These are phyloP conservation scores for Tylopilus subfusipes DNA, from an alignment of 768 basidiomycete species.

Conservation along the genomic window DNA sequence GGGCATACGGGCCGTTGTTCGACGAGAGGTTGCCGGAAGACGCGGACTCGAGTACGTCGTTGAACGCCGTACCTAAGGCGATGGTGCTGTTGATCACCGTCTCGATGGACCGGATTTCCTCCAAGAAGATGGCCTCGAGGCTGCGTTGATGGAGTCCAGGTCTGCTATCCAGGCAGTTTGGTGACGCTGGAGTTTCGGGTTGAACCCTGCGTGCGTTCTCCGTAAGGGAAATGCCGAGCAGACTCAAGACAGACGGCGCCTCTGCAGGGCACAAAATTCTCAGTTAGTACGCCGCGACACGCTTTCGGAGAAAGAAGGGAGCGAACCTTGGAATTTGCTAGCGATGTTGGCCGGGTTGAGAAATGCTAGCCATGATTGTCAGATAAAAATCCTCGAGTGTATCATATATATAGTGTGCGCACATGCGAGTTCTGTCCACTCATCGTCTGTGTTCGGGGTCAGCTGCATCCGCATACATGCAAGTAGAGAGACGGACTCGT, in stretches of 20 bases:
- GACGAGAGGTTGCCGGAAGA: neutral
- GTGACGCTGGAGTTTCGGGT: neutral
- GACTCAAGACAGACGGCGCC: neutral
- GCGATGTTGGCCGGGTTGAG: neutral
- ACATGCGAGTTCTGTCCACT: slow-evolving; percentile 5
- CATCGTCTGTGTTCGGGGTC: neutral
- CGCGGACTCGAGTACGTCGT: neutral
- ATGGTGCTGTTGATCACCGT: neutral
- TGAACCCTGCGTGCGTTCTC: neutral
- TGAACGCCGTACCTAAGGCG: neutral
- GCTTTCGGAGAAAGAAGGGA: neutral
- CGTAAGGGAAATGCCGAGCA: neutral
- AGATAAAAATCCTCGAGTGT: neutral
- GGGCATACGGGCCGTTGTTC: neutral
- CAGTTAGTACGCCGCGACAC: neutral
- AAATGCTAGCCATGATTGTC: neutral
- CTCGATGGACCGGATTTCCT: slow-evolving; percentile 7
- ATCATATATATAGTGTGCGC: neutral
- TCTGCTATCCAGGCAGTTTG: too few species aligned
- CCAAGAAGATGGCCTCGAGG: neutral
- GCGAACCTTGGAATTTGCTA: neutral
- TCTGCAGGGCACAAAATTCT: neutral
- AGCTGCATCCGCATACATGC: neutral
- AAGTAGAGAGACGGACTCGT: neutral
- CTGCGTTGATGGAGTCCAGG: neutral